A percentile compares a stretch with the other conserved stretches of the same genome.
These are phyloP conservation scores for Gossypium schwendimanii DNA, from an alignment of 441 rosid genomes.

Conservation along the genomic window DNA sequence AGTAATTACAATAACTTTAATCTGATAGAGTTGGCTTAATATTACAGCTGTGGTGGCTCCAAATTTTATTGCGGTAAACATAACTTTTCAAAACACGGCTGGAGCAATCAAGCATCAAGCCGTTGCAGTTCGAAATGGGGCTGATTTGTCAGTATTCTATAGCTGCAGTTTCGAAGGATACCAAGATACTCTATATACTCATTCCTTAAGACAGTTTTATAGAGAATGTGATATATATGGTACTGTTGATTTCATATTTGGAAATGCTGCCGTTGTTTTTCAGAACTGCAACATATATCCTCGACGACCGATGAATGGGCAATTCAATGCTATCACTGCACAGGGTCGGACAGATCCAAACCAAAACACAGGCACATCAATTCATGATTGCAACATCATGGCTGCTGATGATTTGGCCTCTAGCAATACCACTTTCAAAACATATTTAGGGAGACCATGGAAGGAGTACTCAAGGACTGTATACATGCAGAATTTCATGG, in stretches of 20 bases:
- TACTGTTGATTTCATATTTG: conserved; percentile 60
- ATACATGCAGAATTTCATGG: conserved; percentile 44
- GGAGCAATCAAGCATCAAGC: conserved; percentile 61
- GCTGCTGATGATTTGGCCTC: conserved; percentile 46
- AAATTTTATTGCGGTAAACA: conserved; percentile 43
- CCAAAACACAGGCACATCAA: conserved; percentile 65
- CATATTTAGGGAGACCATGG: conserved; percentile 71
- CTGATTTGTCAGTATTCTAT: conserved; percentile 53
- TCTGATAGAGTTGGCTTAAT: background rate
- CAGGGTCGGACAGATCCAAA: conserved; percentile 65
- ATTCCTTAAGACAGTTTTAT: conserved; percentile 53
- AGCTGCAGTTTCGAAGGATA: conserved; percentile 58
- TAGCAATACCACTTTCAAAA: conserved; percentile 23
- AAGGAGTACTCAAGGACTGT: conserved; percentile 60
- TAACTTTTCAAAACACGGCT: conserved; percentile 57
- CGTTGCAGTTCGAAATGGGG: conserved; percentile 49
- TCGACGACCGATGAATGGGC: conserved; percentile 44
- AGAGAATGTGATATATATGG: conserved; percentile 60
- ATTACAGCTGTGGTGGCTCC: conserved; percentile 47
- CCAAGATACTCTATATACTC: conserved; percentile 53
- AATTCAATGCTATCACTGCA: conserved; percentile 56
- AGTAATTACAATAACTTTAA: background rate
- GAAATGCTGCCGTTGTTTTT: conserved; percentile 54
- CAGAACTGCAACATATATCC: conserved; percentile 54
- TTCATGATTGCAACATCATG: conserved; percentile 39